Evolutionary conservation across 2,329 filamentous ascomycete species (phyloP).

Genomic region (Scopulariopsis brevicaulis): DNA sequence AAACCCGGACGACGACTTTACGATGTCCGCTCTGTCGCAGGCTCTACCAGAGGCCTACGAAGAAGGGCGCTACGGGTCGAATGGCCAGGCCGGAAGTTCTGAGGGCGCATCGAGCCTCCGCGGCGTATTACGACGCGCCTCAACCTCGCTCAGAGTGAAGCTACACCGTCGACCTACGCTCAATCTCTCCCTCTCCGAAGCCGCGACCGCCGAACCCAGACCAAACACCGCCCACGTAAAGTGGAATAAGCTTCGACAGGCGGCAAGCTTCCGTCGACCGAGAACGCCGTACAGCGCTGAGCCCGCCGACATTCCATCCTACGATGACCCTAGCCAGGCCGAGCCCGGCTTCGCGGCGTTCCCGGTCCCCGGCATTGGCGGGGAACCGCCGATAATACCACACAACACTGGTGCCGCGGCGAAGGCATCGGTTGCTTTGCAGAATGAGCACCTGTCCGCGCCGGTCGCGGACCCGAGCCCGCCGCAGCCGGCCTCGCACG

Average conservation of each 20-base stretch:
- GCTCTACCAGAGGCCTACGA: neutral
- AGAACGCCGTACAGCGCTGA: slow-evolving; percentile 32
- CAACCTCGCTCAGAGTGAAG: slow-evolving; percentile 2
- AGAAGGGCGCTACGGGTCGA: neutral
- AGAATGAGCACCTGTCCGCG: slow-evolving; percentile 34
- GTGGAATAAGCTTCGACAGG: slow-evolving; percentile 40
- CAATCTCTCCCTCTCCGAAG: neutral
- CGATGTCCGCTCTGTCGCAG: neutral
- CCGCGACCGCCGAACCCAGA: neutral
- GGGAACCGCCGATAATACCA: slow-evolving; percentile 49
- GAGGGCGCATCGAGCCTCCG: neutral
- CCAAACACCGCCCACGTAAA: slow-evolving; percentile 22
- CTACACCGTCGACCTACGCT: neutral
- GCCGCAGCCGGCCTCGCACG: slow-evolving; percentile 12
- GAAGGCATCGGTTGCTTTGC: slow-evolving; percentile 47
- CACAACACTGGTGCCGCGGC: slow-evolving; percentile 48
- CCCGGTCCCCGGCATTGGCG: slow-evolving; percentile 36
- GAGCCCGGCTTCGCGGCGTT: slow-evolving; percentile 11
- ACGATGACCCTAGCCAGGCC: slow-evolving; percentile 2
- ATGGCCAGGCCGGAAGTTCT: neutral
- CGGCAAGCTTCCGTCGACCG: slow-evolving; percentile 35
- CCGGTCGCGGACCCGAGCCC: slow-evolving; percentile 2
- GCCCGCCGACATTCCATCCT: slow-evolving; percentile 4
- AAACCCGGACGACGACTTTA: neutral
- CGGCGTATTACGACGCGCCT: slow-evolving; percentile 1